Evolutionary conservation across 176 grass and related monocot genomes (phyloP), one percentile per base, ranked within the genome.

Genomic region (Avena sativa): DNA sequence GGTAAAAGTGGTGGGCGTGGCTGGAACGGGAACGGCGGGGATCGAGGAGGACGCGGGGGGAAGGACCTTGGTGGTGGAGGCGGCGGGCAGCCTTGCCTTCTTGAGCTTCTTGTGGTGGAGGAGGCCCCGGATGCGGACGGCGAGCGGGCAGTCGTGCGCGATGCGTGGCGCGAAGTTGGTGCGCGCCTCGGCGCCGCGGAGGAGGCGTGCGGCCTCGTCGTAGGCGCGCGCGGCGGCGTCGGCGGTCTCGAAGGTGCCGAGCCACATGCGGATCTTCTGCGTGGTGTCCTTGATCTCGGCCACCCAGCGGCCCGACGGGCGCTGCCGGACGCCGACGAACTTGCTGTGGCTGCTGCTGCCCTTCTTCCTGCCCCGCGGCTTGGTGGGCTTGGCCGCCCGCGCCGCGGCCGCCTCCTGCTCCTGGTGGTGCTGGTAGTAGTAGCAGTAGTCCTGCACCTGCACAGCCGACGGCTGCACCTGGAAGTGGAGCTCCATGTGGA

Each of bases 271-370:
- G 74, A 99, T 99, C 77, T 99, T 99, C 71, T 94, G 94, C 15
- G 94, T 93, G 82, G 93, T 98, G 84, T 94, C 93, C 89, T 96
- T 99, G 87, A 99, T 99, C 88, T 99, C 94, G 67, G 94, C 94
- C 21, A 99, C 94, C 97, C 97, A 99, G 79, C 94, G 72, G 4
- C 92, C 94, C 1, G 94, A 96, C 1, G 94, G 90, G 21, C 90
- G 86, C 86, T 96, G 92, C 74, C 97, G 81, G 21, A 99, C 97
- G 52, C 97, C 97, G n/a, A 99, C 90, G 79, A 96, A 96, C 83
- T 96, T 96, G 78, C 81, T 92, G 83, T 86, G 83, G 90, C 68
- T 83, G 56, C 78, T 92, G 80, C 77, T 73, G 65, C 80, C 89
- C 88, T 85, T 95, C 85, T 88, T 90, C 71, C 84, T 80, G 81